Evolutionary conservation across 2,329 filamentous ascomycete genomes (phyloP).

Genomic region (Dissoconium aciculare): DNA sequence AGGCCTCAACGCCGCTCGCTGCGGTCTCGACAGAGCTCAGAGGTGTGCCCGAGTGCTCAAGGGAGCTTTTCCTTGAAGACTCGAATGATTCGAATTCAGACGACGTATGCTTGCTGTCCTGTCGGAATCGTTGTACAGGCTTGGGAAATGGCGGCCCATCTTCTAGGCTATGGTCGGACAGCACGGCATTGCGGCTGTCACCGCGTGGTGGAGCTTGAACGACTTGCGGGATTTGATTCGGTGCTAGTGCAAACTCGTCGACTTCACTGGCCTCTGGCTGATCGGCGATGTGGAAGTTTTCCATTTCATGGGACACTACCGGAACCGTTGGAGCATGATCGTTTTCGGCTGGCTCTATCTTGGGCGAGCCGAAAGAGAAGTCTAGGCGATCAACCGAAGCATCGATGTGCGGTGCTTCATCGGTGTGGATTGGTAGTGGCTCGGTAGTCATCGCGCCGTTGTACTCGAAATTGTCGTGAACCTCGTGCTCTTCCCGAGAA

Average conservation of each 20-base stretch:
- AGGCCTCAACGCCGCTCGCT: slow-evolving; percentile 20
- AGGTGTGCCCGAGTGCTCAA: slow-evolving; percentile 16
- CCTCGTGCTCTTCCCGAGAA: no score
- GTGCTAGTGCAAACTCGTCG: no score
- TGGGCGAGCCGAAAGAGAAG: no score
- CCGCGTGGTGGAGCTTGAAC: slow-evolving; percentile 6
- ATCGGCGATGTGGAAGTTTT: no score
- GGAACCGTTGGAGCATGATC: slow-evolving; percentile 3
- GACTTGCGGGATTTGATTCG: slow-evolving; percentile 6
- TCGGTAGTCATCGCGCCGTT: no score
- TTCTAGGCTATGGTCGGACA: slow-evolving; percentile 17
- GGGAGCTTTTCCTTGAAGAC: slow-evolving; percentile 14
- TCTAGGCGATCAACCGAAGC: no score
- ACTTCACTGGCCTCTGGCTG: no score
- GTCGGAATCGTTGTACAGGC: slow-evolving; percentile 15
- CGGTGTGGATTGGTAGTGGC: no score
- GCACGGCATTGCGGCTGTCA: slow-evolving; percentile 12
- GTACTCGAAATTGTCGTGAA: no score
- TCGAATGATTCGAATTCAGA: slow-evolving; percentile 20
- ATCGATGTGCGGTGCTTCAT: no score
- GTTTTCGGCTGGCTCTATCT: slow-evolving; percentile 2
- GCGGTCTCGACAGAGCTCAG: slow-evolving; percentile 20
- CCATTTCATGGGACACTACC: no score
- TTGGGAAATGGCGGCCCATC: slow-evolving; percentile 22
- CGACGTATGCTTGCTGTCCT: slow-evolving; percentile 16